phyloP scores from a whole-genome alignment of 352 stramenopile species.

The Phytophthora tentaculata region DNA sequence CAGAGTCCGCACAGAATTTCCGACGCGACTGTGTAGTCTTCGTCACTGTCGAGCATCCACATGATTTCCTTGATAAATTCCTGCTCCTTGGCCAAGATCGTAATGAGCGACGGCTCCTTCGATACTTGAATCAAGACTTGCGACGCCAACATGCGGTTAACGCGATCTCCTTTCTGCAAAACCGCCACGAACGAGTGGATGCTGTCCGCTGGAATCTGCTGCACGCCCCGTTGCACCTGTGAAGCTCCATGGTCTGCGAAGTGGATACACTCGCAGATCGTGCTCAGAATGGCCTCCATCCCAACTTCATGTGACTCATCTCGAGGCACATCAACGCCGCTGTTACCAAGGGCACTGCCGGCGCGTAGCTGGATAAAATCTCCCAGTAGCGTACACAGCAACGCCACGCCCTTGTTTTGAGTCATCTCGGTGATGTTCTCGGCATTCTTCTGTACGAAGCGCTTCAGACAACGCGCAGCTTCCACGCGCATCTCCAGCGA shows the following conservation, averaged over 20 bases:
- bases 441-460: conserved; percentile 74
- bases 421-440: conserved; percentile 78
- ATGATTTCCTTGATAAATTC: conserved; percentile 77
- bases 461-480: conserved; percentile 71
- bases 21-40: conserved; percentile 73
- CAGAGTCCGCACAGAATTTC: conserved; percentile 77
- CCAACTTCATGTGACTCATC: conserved; percentile 72
- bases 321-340: conserved; percentile 22
- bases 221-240: conserved; percentile 42
- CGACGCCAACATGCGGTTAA: conserved; percentile 75
- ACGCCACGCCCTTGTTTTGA: conserved; percentile 52
- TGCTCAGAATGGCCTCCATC: conserved; percentile 78
- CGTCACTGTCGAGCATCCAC: conserved; percentile 74
- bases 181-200: conserved; percentile 73
- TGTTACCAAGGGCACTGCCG: conserved; percentile 30
- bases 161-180: conserved; percentile 60
- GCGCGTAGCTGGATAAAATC: conserved; percentile 63
- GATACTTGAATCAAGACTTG: conserved; percentile 74
- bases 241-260: conserved; percentile 49
- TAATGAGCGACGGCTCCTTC: conserved; percentile 64
- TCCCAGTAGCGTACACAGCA: conserved; percentile 60
- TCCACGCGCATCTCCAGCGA: conserved; percentile 69
- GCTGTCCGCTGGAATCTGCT: conserved; percentile 58
- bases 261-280: conserved; percentile 78
- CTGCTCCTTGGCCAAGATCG: conserved; percentile 53